Base-by-base conservation (phyloP, 164 flowering plant species). In the Pachysandra terminalis region DNA sequence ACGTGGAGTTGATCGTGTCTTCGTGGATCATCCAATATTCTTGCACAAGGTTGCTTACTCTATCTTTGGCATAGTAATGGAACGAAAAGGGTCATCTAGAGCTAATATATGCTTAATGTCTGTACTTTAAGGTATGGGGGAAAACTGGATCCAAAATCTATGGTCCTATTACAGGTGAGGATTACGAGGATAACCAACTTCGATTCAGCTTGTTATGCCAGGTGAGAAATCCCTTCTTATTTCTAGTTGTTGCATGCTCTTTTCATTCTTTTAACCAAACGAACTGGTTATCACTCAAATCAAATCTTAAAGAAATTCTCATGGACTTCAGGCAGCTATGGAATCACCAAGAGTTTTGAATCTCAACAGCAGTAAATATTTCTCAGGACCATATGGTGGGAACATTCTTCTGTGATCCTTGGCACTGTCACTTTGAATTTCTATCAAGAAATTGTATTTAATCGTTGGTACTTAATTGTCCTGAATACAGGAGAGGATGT, bases 1-100 rank as follows among this genome's bases (percentile, higher is more conserved):
- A 65, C 83, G 97, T 54, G 99, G 98, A 52, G 97, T 95, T 61
- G 99, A 95, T 78, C 97, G 97, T 63, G 89, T 95, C 32, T 92
- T 95, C 68, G 90, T 95, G 41, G 99, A 95, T 81, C 97, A 95
- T 61, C 97, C 97, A 0, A 21, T 78, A 69, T 92, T 95, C 78
- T 94, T 95, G 32, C 93, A 80, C 77, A 92, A 88, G 94, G 98
- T 91, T 32, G 37, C 7, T 32, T 32, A 32, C 37, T 32, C 3
- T 32, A 32, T 32, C 37, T 7, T 32, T 32, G 19, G 5, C 14
- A 19, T 70, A 63, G 9, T 15, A 49, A 9, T 22, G 48, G 56
- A 56, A 62, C 7, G 3, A 32, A 8, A 28, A 16, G 35, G 23
- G 19, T 56, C 61, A 19, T 51, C 13, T 62, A 28, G 27, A 19